phyloP scores from a whole-genome alignment of 2,329 filamentous ascomycete species.

The Sporothrix luriei region DNA sequence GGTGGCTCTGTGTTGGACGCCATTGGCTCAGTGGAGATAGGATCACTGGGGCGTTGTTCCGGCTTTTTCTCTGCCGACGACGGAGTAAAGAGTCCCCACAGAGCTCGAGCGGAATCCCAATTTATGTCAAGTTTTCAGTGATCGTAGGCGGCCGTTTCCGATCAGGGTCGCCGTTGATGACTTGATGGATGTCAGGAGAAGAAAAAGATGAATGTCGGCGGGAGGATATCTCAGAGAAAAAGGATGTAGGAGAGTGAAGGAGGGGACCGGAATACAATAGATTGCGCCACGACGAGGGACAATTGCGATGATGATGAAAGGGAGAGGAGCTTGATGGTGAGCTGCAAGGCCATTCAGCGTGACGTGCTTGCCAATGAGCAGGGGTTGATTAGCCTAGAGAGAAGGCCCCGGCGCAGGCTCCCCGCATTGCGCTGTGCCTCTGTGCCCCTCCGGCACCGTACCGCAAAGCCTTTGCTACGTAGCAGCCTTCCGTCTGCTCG shows the following conservation, averaged over 20 bases:
- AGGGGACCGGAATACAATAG: background rate
- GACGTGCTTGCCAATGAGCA: slow-evolving; percentile 33
- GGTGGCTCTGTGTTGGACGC: slow-evolving; percentile 70
- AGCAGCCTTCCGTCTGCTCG: background rate
- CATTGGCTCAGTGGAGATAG: slow-evolving; percentile 50
- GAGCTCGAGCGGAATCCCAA: background rate
- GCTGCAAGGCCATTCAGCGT: slow-evolving; percentile 2
- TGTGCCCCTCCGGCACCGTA: background rate
- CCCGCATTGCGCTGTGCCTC: slow-evolving; percentile 14
- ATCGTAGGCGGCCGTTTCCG: slow-evolving; percentile 1
- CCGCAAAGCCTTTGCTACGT: background rate
- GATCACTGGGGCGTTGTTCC: background rate
- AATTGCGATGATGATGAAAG: slow-evolving; percentile 30
- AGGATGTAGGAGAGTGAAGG: background rate
- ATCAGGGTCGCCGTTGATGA: background rate
- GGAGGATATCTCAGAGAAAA: background rate
- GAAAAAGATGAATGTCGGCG: background rate
- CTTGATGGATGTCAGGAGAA: background rate
- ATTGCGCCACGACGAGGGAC: slow-evolving; percentile 31
- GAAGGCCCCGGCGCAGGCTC: background rate
- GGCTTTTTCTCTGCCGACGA: background rate
- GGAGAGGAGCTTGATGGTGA: background rate
- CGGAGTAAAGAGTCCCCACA: slow-evolving; percentile 14
- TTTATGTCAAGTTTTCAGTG: background rate
- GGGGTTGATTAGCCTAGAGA: slow-evolving; percentile 32